Evolutionary conservation across 345 rosid species (phyloP), one percentile per base, ranked within the genome.

Genomic region (Hibiscus trionum): DNA sequence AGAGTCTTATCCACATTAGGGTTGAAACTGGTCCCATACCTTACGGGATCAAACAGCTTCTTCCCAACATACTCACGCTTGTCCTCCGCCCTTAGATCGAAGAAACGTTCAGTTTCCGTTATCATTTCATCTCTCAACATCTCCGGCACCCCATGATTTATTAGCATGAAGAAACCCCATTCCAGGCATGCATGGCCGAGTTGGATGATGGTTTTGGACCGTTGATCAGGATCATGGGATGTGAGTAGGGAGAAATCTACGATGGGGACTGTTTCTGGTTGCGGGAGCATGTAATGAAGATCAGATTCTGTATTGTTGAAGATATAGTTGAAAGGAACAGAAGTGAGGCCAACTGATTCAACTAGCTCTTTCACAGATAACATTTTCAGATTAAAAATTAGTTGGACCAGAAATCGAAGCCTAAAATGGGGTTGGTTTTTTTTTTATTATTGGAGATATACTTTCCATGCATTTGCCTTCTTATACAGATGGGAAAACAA

Each of bases 101-200:
- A 85, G 72, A 79, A 85, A 7, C 66, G 50, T 16, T 47, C 44
- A 7, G 70, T 52, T 31, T 46, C 2, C 0, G 59, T 61, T 2
- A 69, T 52, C 26, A 78, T 80, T 82, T 83, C 61, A 21, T 57
- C 61, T 57, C 61, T 57, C 61, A 57, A 57, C 10, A 29, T 57
- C 33, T 57, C 61, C 15, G 61, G 15, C 15, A 57, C 33, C 11
- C 61, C 61, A 57, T 57, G 61, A 57, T 61, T 61, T 2, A 72
- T 66, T 39, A 86, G 87, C 91, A 71, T 76, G 73, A 87, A 87
- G 80, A 85, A 87, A 8, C 88, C 91, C 91, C 85, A 83, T 42
- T 87, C 76, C 56, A 70, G 77, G 59, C 88, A 86, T 69, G 92
- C 92, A 42, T 74, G 72, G 15, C 82, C 83, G 46, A 88, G 80